phyloP scores from a whole-genome alignment of 129 eudicot genomes.

The Apium graveolens region DNA sequence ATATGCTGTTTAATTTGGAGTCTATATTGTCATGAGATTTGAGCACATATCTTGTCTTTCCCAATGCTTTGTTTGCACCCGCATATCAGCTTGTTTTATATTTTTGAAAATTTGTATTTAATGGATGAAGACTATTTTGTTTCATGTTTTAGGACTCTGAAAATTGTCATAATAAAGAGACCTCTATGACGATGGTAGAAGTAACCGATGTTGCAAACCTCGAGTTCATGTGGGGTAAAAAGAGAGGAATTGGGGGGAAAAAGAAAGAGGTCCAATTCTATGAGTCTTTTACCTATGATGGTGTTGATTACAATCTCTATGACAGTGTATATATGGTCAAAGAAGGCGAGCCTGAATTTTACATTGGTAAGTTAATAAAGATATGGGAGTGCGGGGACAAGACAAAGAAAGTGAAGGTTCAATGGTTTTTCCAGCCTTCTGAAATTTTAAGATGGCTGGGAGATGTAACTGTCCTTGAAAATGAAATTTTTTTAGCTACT shows the following conservation, averaged over 20 bases:
- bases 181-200: slow-evolving; percentile 18
- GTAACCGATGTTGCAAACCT: slow-evolving; percentile 25
- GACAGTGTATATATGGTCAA: slow-evolving; percentile 69
- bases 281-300: slow-evolving; percentile 63
- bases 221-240: slow-evolving; percentile 61
- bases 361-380: slow-evolving; percentile 61
- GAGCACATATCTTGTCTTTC: not conserved
- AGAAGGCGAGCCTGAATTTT: slow-evolving; percentile 41
- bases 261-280: slow-evolving; percentile 52
- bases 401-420: slow-evolving; percentile 51
- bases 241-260: slow-evolving; percentile 47
- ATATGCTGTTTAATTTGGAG: not conserved
- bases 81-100: not conserved
- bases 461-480: slow-evolving; percentile 33
- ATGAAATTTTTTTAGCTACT: slow-evolving; percentile 62
- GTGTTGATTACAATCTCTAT: slow-evolving; percentile 45
- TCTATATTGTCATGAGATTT: not conserved
- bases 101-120: not conserved
- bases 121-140: slow-evolving; percentile 9
- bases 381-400: slow-evolving; percentile 53
- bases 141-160: slow-evolving; percentile 23
- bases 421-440: slow-evolving; percentile 65
- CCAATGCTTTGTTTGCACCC: not conserved
- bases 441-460: slow-evolving; percentile 50
- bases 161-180: slow-evolving; percentile 18